Percentiles rank a stretch among this genome's conserved stretches.
These are phyloP conservation scores for Aegle marmelos DNA, from an alignment of 345 rosid genomes.

Conservation along the genomic window DNA sequence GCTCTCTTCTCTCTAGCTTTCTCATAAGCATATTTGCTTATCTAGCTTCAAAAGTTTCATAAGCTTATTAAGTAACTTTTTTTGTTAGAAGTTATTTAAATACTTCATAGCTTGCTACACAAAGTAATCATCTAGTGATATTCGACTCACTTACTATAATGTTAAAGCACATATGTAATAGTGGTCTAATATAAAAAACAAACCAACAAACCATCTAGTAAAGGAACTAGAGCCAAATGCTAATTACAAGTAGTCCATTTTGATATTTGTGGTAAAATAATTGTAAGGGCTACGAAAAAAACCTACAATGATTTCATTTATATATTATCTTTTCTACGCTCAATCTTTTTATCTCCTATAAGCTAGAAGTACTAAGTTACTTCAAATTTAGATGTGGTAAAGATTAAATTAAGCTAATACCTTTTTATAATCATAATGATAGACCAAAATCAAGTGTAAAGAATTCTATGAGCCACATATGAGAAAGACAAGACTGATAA, in stretches of 20 bases:
- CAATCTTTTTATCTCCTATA: background rate
- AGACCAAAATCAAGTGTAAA: too few relatives aligned
- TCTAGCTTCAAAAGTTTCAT: too few relatives aligned
- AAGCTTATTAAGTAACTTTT: too few relatives aligned
- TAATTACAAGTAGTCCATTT: background rate
- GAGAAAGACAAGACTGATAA: too few relatives aligned
- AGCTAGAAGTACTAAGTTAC: background rate
- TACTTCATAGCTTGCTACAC: too few relatives aligned
- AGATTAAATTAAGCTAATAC: too few relatives aligned
- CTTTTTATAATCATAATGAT: too few relatives aligned
- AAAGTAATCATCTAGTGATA: too few relatives aligned
- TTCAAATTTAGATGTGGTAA: background rate
- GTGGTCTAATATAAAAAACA: background rate
- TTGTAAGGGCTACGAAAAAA: background rate
- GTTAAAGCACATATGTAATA: background rate
- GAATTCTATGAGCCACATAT: too few relatives aligned
- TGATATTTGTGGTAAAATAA: background rate
- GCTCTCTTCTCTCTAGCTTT: too few relatives aligned
- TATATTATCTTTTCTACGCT: background rate
- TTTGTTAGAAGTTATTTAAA: too few relatives aligned
- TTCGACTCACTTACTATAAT: background rate
- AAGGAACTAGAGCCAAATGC: background rate
- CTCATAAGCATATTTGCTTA: too few relatives aligned
- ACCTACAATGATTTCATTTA: background rate
- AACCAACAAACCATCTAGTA: background rate